Evolutionary conservation across 2,329 filamentous ascomycete genomes (phyloP).

Genomic region (Rosellinia necatrix): DNA sequence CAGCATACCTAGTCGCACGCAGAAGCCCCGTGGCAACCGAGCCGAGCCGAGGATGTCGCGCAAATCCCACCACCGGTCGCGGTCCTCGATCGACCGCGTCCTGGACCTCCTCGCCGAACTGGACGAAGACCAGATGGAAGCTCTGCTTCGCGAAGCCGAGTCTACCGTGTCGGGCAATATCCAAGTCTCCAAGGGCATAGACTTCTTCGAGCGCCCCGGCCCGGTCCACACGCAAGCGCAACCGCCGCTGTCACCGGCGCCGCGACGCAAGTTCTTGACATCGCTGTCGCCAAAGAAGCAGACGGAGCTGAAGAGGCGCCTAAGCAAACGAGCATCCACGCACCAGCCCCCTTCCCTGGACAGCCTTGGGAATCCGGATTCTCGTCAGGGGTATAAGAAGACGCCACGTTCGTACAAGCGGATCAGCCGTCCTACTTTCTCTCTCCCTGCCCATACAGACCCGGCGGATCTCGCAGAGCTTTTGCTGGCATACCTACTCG

Average conservation of each 20-base stretch:
- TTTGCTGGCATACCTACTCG: constrained; percentile 31
- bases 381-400: constrained; percentile 23
- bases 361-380: neutral
- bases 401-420: constrained; percentile 34
- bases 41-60: constrained; percentile 12
- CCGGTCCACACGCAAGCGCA: constrained; percentile 1
- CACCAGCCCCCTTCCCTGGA: constrained; percentile 18
- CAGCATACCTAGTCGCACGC: no score
- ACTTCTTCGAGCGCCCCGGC: constrained; percentile 33
- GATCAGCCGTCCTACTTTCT: constrained; percentile 34
- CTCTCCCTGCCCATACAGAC: constrained; percentile 23
- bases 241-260: constrained; percentile 13
- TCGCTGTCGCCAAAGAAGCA: constrained; percentile 34
- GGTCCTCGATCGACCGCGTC: constrained; percentile 39
- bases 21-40: neutral
- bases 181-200: constrained; percentile 36
- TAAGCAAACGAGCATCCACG: constrained; percentile 30
- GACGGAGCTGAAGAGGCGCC: constrained; percentile 27
- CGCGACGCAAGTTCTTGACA: constrained; percentile 35
- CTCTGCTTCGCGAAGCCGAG: constrained; percentile 37
- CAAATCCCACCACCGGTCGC: constrained; percentile 33
- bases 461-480: constrained; percentile 30
- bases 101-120: constrained; percentile 37
- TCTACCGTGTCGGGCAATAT: constrained; percentile 36
- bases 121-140: constrained; percentile 37